Conservation (phyloP, 2,329 filamentous ascomycete genomes). For the Phialocephala subalpina region DNA sequence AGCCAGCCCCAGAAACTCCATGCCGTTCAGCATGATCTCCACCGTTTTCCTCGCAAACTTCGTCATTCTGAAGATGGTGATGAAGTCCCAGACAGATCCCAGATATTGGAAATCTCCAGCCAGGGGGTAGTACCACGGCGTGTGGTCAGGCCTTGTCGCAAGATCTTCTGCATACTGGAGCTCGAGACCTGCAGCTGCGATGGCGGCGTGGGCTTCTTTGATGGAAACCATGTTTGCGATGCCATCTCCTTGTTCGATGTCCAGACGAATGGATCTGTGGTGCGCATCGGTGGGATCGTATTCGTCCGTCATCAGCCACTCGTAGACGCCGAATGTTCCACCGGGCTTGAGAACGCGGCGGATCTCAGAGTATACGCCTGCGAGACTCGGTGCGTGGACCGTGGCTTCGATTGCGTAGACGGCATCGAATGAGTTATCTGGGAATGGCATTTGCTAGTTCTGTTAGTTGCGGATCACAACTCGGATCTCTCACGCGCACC, state of each 20-base stretch:
- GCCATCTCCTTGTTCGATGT: conserved; percentile 94
- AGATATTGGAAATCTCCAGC: conserved; percentile 87
- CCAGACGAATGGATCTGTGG: conserved; percentile 90
- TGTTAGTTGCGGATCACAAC: background rate
- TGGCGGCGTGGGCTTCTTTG: conserved; percentile 80
- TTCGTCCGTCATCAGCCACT: conserved; percentile 97
- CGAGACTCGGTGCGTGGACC: conserved; percentile 88
- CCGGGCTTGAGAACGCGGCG: conserved; percentile 96
- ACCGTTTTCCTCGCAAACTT: conserved; percentile 78
- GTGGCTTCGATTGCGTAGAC: conserved; percentile 98
- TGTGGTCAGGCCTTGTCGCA: conserved; percentile 75
- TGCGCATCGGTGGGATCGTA: conserved; percentile 90
- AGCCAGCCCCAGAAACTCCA: conserved; percentile 79
- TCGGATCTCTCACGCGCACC: conserved; percentile 51
- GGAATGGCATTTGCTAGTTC: conserved; percentile 87
- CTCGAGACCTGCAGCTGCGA: conserved; percentile 88
- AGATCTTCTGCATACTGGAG: conserved; percentile 87
- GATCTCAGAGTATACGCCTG: conserved; percentile 94
- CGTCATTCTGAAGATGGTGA: conserved; percentile 90
- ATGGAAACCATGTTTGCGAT: conserved; percentile 98
- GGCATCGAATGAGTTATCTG: conserved; percentile 89
- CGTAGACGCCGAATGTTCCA: conserved; percentile 95
- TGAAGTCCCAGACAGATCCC: conserved; percentile 78
- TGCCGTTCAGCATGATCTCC: conserved; percentile 77
- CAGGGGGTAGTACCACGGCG: conserved; percentile 95